Conservation (phyloP, 2,329 filamentous ascomycete species). For the Fusarium sp. region DNA sequence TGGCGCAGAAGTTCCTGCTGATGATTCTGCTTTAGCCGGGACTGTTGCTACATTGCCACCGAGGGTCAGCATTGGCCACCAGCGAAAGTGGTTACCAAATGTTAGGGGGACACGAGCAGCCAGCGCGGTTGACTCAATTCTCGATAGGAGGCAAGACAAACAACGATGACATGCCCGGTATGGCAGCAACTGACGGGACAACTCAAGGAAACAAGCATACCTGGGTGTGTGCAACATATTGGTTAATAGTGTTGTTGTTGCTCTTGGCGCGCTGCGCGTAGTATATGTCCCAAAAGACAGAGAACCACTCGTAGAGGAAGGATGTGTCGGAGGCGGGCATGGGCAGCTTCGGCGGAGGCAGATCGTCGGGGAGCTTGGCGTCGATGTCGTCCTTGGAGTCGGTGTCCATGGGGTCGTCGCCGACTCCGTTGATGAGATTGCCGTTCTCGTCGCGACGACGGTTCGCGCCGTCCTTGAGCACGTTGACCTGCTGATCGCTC, state of each 20-base stretch:
- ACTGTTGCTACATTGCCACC: constrained; percentile 64
- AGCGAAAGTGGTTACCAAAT: constrained; percentile 35
- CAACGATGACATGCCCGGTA: constrained; percentile 13
- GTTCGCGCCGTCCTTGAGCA: constrained; percentile 75
- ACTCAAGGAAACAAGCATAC: constrained; percentile 49
- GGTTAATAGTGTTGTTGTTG: constrained; percentile 70
- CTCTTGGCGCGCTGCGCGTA: constrained; percentile 80
- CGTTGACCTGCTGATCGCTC: constrained; percentile 73
- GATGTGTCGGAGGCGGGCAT: constrained; percentile 75
- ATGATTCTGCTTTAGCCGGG: constrained; percentile 77
- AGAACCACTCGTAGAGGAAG: constrained; percentile 98
- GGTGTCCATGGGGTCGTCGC: constrained; percentile 83
- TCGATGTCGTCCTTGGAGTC: constrained; percentile 83
- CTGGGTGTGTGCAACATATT: constrained; percentile 86
- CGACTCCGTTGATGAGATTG: constrained; percentile 74
- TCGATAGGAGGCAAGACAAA: not conserved
- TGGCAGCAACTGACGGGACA: constrained; percentile 16
- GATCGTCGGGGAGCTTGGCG: constrained; percentile 79
- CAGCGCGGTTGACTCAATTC: not conserved
- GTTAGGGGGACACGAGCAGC: constrained; percentile 29
- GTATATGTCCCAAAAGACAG: constrained; percentile 96
- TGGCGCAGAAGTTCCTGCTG: constrained; percentile 82
- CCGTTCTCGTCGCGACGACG: constrained; percentile 74
- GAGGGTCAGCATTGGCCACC: constrained; percentile 34
- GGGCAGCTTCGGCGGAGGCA: constrained; percentile 79